phyloP scores from a whole-genome alignment of 2,329 filamentous ascomycete genomes.

The Pseudogymnoascus sp. region DNA sequence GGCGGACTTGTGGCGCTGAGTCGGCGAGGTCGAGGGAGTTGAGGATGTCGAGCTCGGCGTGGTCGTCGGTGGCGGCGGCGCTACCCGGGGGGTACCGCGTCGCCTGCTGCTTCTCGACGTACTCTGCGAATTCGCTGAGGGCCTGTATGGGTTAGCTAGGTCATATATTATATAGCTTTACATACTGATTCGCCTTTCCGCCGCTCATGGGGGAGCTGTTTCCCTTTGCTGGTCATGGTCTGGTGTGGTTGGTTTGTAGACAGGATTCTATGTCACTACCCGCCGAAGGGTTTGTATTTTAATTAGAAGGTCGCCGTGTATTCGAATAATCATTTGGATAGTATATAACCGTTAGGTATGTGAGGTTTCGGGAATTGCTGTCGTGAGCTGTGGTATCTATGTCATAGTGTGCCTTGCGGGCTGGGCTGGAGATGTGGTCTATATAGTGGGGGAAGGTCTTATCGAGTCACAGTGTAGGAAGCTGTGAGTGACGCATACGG shows the following conservation, averaged over 20 bases:
- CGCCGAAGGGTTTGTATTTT: slow-evolving; percentile 3
- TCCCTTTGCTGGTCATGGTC: slow-evolving; percentile 29
- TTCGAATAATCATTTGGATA: slow-evolving; percentile 12
- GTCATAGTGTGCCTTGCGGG: background rate
- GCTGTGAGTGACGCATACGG: background rate
- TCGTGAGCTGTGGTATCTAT: background rate
- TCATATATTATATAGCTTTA: slow-evolving; percentile 7
- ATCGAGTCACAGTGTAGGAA: background rate
- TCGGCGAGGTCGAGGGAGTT: slow-evolving; percentile 71
- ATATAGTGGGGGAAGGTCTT: slow-evolving; percentile 6
- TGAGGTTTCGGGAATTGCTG: background rate
- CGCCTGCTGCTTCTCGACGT: slow-evolving; percentile 89
- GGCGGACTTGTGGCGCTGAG: slow-evolving; percentile 52
- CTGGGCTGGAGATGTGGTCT: slow-evolving; percentile 2
- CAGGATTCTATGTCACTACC: background rate
- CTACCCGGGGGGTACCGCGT: slow-evolving; percentile 48
- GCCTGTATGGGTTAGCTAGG: slow-evolving; percentile 40
- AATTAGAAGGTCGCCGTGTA: slow-evolving; percentile 5
- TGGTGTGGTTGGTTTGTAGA: background rate
- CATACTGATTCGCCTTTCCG: slow-evolving; percentile 79
- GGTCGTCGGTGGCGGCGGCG: slow-evolving; percentile 47
- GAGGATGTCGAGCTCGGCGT: slow-evolving; percentile 84
- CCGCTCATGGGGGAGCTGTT: slow-evolving; percentile 66
- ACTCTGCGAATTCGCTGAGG: slow-evolving; percentile 93
- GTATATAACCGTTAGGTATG: background rate